Base-by-base conservation (phyloP, 768 basidiomycete species). In the Auricularia heimuer region DNA sequence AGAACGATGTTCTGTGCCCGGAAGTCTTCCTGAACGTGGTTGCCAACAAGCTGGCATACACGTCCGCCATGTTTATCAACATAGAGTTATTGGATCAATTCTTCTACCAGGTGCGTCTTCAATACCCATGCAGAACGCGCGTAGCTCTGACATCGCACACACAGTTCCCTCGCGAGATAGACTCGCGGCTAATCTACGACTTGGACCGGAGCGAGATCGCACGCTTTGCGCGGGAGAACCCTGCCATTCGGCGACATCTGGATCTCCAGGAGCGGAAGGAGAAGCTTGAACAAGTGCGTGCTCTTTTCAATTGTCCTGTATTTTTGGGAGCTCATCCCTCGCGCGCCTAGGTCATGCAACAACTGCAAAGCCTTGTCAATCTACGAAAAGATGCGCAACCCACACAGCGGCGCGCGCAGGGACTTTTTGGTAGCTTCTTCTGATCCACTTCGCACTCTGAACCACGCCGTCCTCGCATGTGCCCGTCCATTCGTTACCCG, bases 1-100 rank as follows among this genome's bases (percentile, higher is more conserved):
- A 93, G 65, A 93, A 84, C 68, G 90, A 94, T 63, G 83, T 87
- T 11, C 83, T 98, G 72, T 99, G 97, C 73, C 97, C 97, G 0
- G 97, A 99, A 74, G 90, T 92, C 0, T 98, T 98, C 84, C 82
- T 99, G 68, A 89, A 93, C 70, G 93, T 96, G 33, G 94, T 99
- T 24, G 94, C 97, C 2, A 92, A 98, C 74, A 98, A 99, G 75
- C 81, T 99, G 51, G 94, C 95, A 1, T 88, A 94, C 72, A 98
- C 96, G 0, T 92, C 94, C 2, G 86, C 95, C 2, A 93, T 98
- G 89, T 98, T 98, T 75, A 97, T 99, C 81, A 97, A 94, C 77
- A 97, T 99, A 66, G 97, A 99, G 74, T 81, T 99, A 10, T 83
- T 98, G 1, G 95, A 97, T 71, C 95, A 98, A 70, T 99, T 98